Conservation (phyloP, 2,329 filamentous ascomycete genomes). For the Aspergillus texensis region DNA sequence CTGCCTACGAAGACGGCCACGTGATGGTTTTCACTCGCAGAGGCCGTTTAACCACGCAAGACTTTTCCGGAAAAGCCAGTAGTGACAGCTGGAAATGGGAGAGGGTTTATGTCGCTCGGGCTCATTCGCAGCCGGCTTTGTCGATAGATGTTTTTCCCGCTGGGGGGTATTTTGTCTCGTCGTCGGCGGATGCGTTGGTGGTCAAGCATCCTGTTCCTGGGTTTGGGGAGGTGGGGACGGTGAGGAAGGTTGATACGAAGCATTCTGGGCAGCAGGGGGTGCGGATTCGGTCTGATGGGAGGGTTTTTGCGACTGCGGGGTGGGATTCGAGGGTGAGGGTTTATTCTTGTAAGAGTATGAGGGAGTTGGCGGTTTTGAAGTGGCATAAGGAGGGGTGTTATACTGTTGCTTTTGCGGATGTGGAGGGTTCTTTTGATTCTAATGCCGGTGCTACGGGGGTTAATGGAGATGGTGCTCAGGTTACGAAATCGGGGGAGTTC, state of each 20-base stretch:
- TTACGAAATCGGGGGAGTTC: constrained; percentile 10
- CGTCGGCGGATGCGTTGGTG: constrained; percentile 77
- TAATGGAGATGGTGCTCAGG: not conserved
- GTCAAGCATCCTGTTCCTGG: constrained; percentile 71
- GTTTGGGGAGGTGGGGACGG: constrained; percentile 43
- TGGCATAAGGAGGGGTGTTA: constrained; percentile 93
- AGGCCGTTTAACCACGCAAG: constrained; percentile 39
- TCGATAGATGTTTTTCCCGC: constrained; percentile 63
- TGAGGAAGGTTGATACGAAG: constrained; percentile 72
- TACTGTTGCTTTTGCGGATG: constrained; percentile 69
- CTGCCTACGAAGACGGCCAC: constrained; percentile 85
- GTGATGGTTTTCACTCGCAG: constrained; percentile 65
- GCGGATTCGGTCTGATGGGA: constrained; percentile 74
- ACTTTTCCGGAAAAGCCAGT: constrained; percentile 19
- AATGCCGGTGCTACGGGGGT: not conserved
- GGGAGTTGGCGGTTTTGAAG: constrained; percentile 86
- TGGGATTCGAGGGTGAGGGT: constrained; percentile 85
- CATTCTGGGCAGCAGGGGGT: constrained; percentile 89
- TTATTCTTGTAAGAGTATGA: constrained; percentile 78
- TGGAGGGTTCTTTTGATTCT: constrained; percentile 23
- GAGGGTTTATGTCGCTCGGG: constrained; percentile 64
- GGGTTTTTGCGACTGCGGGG: constrained; percentile 84
- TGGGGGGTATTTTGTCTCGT: constrained; percentile 70
- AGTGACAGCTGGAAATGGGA: constrained; percentile 48
- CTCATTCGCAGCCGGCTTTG: constrained; percentile 79